These are phyloP conservation scores for Paramecium caudatum DNA, from an alignment of 73 alveolate genomes.

Conservation along the genomic window DNA sequence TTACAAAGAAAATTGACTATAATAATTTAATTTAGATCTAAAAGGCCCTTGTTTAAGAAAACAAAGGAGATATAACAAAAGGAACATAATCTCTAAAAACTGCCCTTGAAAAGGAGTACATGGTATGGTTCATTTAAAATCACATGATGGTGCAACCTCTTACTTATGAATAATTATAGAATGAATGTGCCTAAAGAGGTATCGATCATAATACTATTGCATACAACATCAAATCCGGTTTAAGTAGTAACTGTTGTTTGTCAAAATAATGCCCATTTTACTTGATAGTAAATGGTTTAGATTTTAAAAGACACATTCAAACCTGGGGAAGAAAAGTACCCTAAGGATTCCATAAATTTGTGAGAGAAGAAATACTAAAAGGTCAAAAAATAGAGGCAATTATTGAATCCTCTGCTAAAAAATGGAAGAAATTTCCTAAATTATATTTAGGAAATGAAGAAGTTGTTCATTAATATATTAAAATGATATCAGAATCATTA, in stretches of 20 bases:
- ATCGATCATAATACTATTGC: conserved; percentile 12
- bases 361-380: not conserved
- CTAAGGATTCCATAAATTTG: not conserved
- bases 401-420: not conserved
- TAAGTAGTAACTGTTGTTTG: conserved; percentile 30
- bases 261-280: not conserved
- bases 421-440: not conserved
- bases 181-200: not conserved
- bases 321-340: conserved; percentile 13
- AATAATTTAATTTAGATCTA: not conserved
- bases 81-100: not conserved
- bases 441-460: not conserved
- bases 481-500: not conserved
- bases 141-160: conserved; percentile 49
- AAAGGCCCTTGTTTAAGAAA: not conserved
- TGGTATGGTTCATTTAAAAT: not conserved
- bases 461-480: not conserved
- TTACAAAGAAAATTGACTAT: not conserved
- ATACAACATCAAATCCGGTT: conserved; percentile 1
- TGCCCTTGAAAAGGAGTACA: conserved; percentile 7
- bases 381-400: not conserved
- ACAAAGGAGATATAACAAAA: conserved; percentile 3
- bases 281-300: not conserved
- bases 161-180: conserved; percentile 11
- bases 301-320: not conserved